Evolutionary conservation across 2,329 filamentous ascomycete genomes (phyloP), one percentile per base, ranked within the genome.

Genomic region (Clonostachys chloroleuca): DNA sequence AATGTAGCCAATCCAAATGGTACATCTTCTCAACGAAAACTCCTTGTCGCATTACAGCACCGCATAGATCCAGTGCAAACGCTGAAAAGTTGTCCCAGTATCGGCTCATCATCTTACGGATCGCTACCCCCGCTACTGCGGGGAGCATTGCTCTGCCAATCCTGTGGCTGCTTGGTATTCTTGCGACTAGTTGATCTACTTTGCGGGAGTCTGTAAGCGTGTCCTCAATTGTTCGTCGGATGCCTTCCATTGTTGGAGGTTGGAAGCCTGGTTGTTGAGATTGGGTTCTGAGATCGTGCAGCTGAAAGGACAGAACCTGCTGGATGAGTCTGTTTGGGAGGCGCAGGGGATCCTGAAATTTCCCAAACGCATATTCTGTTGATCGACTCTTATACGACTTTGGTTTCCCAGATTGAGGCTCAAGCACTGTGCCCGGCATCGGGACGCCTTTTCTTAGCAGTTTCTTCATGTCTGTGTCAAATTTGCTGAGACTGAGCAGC

Each of bases 1-100:
- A 87, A 61, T 89, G 87, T 2, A 92, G 69, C 88, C 87, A 92
- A 64, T 90, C 86, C 42, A 92, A 80, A 54, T 78, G 74, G 54
- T 79, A 74, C 87, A 92, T 92, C 68, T 92, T 89, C 49, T 83
- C 79, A 4, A 82, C 67, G 54, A 88, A 89, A 42, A 77, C 69
- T 16, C 80, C 77, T 58, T 89, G 86, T 1, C 86, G 73, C 54
- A 86, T 69, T 3, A 87, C 80, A 0, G 84, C 85, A 3, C 82
- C 80, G 5, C 74, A 68, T 2, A 89, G 77, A 50, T 89, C 83
- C 1, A 89, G 69, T 0, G 80, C 78, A 51, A 89, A 87, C 0
- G 73, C 69, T 2, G 77, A 79, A n/a, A 68, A 70, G 57, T 89
- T 89, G 20, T 80, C 75, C 83, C 84, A 87, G 58, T 89, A 89